These are phyloP conservation scores for Pichia occidentalis DNA, from an alignment of 805 yeast genomes.

Conservation along the genomic window DNA sequence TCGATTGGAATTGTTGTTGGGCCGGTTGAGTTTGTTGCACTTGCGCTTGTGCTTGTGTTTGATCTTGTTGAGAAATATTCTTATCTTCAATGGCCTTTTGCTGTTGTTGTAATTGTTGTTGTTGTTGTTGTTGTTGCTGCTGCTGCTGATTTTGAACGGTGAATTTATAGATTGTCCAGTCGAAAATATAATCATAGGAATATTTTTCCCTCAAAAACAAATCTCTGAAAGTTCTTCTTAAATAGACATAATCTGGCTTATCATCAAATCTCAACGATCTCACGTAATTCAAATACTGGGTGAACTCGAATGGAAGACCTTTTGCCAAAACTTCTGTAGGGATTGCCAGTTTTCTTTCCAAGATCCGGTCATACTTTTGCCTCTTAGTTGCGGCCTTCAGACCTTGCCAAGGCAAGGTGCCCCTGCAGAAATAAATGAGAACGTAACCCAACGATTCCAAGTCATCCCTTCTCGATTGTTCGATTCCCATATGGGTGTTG, in stretches of 20 bases:
- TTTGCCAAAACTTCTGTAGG: conserved; percentile 80
- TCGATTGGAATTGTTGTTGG: conserved; percentile 1
- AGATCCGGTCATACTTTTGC: conserved; percentile 92
- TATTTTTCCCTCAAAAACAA: conserved; percentile 82
- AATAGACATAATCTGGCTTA: conserved; percentile 87
- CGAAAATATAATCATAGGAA: conserved; percentile 89
- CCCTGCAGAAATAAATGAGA: conserved; percentile 87
- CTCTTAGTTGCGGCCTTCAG: conserved; percentile 94
- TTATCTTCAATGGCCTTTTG: conserved; percentile 18
- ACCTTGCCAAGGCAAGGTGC: conserved; percentile 98
- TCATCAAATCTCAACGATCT: conserved; percentile 91
- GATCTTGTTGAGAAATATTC: conserved; percentile 10
- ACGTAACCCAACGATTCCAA: conserved; percentile 93
- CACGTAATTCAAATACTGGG: conserved; percentile 80
- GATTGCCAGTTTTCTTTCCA: conserved; percentile 91
- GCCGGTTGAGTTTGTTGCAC: conserved; percentile 7
- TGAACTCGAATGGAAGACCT: conserved; percentile 88
- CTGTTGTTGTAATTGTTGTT: conserved; percentile 18
- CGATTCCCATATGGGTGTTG: conserved; percentile 94
- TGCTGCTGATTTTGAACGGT: conserved; percentile 48
- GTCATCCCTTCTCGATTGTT: conserved; percentile 95
- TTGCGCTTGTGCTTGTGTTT: conserved; percentile 6
- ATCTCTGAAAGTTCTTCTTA: conserved; percentile 86
- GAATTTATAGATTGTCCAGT: conserved; percentile 89
- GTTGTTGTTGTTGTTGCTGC: conserved; percentile 25